Evolutionary conservation across 305 asterid genomes (phyloP).

Genomic region (Ruellia speciosa): DNA sequence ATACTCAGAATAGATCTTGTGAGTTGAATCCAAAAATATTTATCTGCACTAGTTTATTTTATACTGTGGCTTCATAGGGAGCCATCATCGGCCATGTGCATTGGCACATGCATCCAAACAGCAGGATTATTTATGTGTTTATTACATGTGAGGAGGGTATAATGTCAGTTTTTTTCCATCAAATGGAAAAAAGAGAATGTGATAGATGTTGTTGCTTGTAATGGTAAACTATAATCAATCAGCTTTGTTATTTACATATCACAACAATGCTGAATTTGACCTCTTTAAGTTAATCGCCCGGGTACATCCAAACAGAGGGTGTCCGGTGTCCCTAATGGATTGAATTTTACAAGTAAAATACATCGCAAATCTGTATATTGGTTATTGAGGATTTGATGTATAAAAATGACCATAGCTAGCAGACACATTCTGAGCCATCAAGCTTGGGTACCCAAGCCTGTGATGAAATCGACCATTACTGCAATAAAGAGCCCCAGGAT

Average conservation of each 20-base stretch:
- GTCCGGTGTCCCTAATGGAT: not conserved
- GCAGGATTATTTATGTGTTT: no score
- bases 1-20: no score
- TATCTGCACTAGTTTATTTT: no score
- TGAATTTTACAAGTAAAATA: not conserved
- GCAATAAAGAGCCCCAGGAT: constrained; percentile 51
- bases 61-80: no score
- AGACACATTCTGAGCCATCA: constrained; percentile 16
- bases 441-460: constrained; percentile 23
- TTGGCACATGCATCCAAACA: no score
- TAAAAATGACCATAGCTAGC: constrained; percentile 13
- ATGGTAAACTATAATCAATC: constrained; percentile 13
- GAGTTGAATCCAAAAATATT: no score
- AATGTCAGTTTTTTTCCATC: no score
- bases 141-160: no score
- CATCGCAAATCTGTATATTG: constrained; percentile 2
- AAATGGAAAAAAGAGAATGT: no score
- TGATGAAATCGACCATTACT: constrained; percentile 39
- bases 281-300: constrained; percentile 17
- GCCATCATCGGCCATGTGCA: no score
- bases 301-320: no score
- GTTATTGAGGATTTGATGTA: constrained; percentile 10
- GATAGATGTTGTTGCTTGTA: not conserved
- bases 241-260: constrained; percentile 19
- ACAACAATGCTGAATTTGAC: constrained; percentile 6